Base-by-base conservation (phyloP, 495 filamentous ascomycete genomes). In the Penicillium cataractarum region DNA sequence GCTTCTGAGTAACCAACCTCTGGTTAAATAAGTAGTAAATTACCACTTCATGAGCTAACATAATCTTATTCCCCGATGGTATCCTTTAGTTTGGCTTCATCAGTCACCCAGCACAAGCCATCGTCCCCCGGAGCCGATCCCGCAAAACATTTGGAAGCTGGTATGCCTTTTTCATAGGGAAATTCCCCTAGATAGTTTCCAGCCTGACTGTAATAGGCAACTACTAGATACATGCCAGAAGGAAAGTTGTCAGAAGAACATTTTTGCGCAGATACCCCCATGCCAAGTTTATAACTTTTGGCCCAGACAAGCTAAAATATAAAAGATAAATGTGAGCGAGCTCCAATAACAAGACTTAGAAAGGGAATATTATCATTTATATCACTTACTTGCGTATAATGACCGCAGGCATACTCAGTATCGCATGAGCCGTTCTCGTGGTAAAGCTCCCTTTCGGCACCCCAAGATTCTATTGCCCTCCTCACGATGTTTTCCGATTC, bases 221-320 rank as follows among this genome's bases (percentile, higher is more conserved):
- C 46, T 26, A 24, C 46, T 26, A 49, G 46, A 27, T 49, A 49
- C 17, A 12, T 26, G 5, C 46, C 46, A 49, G 26, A 49, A 33
- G 6, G 31, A 33, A 8, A 33, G 31, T 7, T 10, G 31, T 33
- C 31, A 33, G 31, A 2, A 26, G 46, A 21, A 26, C 46, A 49
- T 49, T 49, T 49, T 49, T 8, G 46, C 21, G 46, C 24, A 15
- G 46, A 49, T 49, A 49, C 46, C 8, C 46, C 46, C 46, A 49
- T 49, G 46, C 46, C 46, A 49, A 49, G 2, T 26, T 49, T 49
- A 26, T 49, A 49, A 27, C 46, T 49, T 49, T 22, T 49, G 46
- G 46, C 46, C 46, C 46, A 49, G 46, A 49, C 17, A 49, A 49
- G 3, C 46, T 49, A 17, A 15, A 49, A 49, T 15, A 49, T 49